phyloP scores from a whole-genome alignment of 371 early-diverging fungal genomes.

The Blakeslea trispora region DNA sequence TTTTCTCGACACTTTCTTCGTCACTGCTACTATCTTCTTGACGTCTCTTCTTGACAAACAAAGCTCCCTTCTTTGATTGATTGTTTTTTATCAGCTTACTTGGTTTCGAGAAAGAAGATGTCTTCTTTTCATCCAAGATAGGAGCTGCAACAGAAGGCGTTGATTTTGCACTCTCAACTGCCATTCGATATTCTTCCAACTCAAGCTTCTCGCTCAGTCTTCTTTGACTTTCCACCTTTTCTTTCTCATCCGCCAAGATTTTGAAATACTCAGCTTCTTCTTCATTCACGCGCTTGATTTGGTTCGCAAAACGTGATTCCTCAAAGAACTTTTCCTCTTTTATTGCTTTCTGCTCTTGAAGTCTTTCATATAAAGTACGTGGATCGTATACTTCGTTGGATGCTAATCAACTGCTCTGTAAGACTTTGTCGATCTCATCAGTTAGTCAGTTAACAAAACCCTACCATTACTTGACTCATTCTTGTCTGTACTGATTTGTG shows the following conservation, averaged over 20 bases:
- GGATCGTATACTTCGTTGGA: conserved; percentile 65
- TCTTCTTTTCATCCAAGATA: background rate
- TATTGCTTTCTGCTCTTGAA: conserved; percentile 71
- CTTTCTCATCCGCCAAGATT: conserved; percentile 61
- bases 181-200: conserved; percentile 63
- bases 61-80: background rate
- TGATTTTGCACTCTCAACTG: conserved; percentile 16
- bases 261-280: conserved; percentile 78
- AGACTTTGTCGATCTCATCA: no score
- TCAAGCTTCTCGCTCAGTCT: conserved; percentile 60
- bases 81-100: conserved; percentile 19
- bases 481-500: background rate
- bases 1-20: conserved; percentile 16
- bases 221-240: conserved; percentile 50
- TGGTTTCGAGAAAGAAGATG: background rate
- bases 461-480: background rate
- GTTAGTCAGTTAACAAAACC: background rate
- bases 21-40: conserved; percentile 7
- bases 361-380: conserved; percentile 76
- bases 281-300: conserved; percentile 72
- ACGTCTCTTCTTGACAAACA: conserved; percentile 28
- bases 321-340: conserved; percentile 73
- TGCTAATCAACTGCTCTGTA: background rate
- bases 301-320: conserved; percentile 68
- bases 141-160: conserved; percentile 5